Evolutionary conservation across 176 grass and related monocot genomes (phyloP).

Genomic region (Metroxylon sagu): DNA sequence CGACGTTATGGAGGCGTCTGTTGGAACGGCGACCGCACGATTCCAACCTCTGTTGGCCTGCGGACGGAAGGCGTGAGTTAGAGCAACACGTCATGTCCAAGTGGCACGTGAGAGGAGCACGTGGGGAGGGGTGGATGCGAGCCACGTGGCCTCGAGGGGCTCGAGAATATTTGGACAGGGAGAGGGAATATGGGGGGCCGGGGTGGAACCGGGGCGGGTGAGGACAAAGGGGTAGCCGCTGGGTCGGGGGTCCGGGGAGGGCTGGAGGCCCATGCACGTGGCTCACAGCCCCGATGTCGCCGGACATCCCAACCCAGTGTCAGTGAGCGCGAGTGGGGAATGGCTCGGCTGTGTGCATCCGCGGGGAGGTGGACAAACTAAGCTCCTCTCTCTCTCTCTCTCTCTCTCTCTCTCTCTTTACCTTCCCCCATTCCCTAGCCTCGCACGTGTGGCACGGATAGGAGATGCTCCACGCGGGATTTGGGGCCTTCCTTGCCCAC

Average conservation of each 20-base stretch:
- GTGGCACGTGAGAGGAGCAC: slow-evolving; percentile 24
- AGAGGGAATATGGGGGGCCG: slow-evolving; percentile 22
- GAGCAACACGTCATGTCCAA: slow-evolving; percentile 5
- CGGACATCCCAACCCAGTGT: slow-evolving; percentile 36
- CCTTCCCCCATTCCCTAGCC: no score
- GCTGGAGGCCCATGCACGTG: slow-evolving; percentile 34
- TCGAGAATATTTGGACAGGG: slow-evolving; percentile 21
- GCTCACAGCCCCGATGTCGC: slow-evolving; percentile 29
- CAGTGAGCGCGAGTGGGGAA: slow-evolving; percentile 30
- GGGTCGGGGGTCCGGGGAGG: background rate
- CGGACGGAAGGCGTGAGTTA: no score
- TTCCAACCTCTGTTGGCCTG: no score
- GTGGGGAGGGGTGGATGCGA: slow-evolving; percentile 13
- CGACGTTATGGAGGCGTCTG: no score
- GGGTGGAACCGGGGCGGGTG: slow-evolving; percentile 4
- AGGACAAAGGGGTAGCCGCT: slow-evolving; percentile 32
- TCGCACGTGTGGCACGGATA: no score
- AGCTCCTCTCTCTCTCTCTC: background rate
- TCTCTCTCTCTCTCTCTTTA: background rate
- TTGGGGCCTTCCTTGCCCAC: no score
- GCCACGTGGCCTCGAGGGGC: slow-evolving; percentile 26
- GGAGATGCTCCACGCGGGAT: no score
- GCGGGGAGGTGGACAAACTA: background rate
- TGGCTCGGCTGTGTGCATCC: slow-evolving; percentile 20
- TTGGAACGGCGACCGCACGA: no score